Evolutionary conservation across 768 basidiomycete genomes (phyloP).

Genomic region (Lactarius psammicola): DNA sequence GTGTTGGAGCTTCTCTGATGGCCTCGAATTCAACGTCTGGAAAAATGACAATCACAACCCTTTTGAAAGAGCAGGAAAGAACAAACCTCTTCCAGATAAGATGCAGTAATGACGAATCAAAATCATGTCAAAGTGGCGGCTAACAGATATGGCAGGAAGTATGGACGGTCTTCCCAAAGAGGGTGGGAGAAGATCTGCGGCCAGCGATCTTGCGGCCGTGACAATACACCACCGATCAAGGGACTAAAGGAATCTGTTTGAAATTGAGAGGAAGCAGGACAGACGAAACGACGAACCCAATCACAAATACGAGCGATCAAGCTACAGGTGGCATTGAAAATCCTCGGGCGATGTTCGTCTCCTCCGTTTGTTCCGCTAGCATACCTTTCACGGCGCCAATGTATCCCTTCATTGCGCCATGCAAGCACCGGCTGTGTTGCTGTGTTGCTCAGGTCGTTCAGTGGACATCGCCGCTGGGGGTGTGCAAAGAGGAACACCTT

Average conservation of each 20-base stretch:
- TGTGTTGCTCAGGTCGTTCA: not conserved
- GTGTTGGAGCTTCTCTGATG: not conserved
- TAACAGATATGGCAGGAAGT: constrained; percentile 30
- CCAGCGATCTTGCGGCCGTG: constrained; percentile 29
- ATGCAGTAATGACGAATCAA: not conserved
- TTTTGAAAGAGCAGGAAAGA: not conserved
- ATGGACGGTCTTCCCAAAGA: constrained; percentile 31
- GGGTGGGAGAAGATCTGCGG: constrained; percentile 20
- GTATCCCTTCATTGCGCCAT: not conserved
- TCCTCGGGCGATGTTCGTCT: not conserved
- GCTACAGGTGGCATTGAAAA: not conserved
- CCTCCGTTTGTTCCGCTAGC: not conserved
- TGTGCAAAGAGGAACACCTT: not conserved
- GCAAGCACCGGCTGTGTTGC: not conserved
- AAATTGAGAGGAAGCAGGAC: not conserved
- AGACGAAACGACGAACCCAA: not conserved
- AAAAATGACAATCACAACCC: too few relatives aligned
- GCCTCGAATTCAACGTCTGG: not conserved
- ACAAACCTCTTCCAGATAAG: constrained; percentile 6
- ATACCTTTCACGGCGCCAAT: not conserved
- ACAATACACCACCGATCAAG: constrained; percentile 28
- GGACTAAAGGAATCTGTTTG: constrained; percentile 13
- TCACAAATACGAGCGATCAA: not conserved
- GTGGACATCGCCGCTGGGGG: not conserved
- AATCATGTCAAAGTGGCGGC: not conserved